These are phyloP conservation scores for Cercis canadensis DNA, from an alignment of 306 rosid species.

Conservation along the genomic window DNA sequence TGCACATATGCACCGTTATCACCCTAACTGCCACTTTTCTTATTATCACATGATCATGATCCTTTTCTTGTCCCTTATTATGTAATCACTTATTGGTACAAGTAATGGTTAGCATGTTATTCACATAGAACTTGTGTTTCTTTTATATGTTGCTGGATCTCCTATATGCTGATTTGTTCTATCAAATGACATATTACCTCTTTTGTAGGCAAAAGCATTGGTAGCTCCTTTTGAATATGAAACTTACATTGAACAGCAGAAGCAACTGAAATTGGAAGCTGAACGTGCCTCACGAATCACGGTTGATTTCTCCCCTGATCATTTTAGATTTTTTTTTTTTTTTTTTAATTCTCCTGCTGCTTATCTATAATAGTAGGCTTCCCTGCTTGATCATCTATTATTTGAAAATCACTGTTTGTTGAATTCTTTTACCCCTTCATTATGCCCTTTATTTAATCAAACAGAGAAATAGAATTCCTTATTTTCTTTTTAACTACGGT, in stretches of 20 bases:
- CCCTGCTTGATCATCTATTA: too few species aligned
- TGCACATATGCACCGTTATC: neutral
- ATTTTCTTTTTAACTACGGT: neutral
- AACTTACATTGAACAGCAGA: slow-evolving; percentile 65
- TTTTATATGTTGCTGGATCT: slow-evolving; percentile 19
- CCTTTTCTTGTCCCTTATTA: neutral
- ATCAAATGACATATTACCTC: slow-evolving; percentile 23
- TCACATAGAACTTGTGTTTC: slow-evolving; percentile 14
- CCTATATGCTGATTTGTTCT: slow-evolving; percentile 21
- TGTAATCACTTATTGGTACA: slow-evolving; percentile 6
- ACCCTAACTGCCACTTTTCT: neutral
- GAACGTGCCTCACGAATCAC: slow-evolving; percentile 84
- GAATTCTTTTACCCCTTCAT: too few species aligned
- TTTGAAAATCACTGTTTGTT: neutral
- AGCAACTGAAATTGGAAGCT: slow-evolving; percentile 72
- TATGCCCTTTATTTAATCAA: neutral
- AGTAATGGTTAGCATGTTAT: slow-evolving; percentile 9
- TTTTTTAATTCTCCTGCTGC: neutral
- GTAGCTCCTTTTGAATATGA: slow-evolving; percentile 71
- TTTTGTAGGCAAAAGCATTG: slow-evolving; percentile 78
- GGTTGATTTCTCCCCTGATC: slow-evolving; percentile 42
- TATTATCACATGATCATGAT: neutral
- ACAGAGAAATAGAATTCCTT: too few species aligned
- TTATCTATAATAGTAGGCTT: neutral
- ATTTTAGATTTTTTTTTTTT: slow-evolving; percentile 23